A percentile compares a stretch with the other conserved stretches of the same genome.
Conservation (phyloP, 1,139 yeast species). For the Entelexis sorbosivorans region DNA sequence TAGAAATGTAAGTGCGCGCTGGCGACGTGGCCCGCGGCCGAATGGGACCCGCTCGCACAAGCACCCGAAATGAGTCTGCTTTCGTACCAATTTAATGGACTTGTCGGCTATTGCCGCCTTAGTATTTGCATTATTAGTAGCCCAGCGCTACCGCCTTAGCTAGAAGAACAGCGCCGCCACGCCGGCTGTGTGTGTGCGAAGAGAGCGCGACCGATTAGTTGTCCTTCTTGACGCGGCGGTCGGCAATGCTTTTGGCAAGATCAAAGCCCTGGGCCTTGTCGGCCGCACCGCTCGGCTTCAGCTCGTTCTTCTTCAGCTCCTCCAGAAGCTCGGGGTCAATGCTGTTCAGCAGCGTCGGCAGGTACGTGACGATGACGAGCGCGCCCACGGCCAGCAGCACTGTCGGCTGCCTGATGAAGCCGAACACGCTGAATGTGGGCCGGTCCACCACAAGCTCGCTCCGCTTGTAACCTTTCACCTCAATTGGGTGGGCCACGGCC, state of each 20-base stretch:
- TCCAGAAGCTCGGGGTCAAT: conserved; percentile 30
- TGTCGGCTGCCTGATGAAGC: conserved; percentile 32
- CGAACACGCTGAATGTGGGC: conserved; percentile 29
- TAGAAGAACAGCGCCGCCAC: too few species aligned
- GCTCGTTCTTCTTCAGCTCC: conserved; percentile 17
- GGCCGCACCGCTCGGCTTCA: conserved; percentile 11
- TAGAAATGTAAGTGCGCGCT: too few species aligned
- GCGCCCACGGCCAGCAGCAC: conserved; percentile 31
- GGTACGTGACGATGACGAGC: conserved; percentile 29
- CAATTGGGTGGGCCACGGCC: conserved; percentile 26
- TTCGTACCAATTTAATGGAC: too few species aligned
- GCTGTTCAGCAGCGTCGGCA: conserved; percentile 29
- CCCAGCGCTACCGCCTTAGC: too few species aligned
- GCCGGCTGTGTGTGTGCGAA: too few species aligned
- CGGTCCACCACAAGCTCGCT: conserved; percentile 25
- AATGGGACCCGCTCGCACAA: too few species aligned
- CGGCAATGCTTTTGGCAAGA: conserved; percentile 17
- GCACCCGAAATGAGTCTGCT: too few species aligned
- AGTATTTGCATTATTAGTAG: too few species aligned
- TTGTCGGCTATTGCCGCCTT: too few species aligned
- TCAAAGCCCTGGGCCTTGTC: conserved; percentile 11
- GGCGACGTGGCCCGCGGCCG: too few species aligned
- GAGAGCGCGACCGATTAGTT: too few species aligned
- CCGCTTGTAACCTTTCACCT: conserved; percentile 10
- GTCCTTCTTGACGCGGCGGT: conserved; percentile 9